Percentiles rank a stretch among this genome's conserved stretches.
Evolutionary conservation across 2,329 filamentous ascomycete genomes (phyloP).

Genomic region (Clathrospora elynae): DNA sequence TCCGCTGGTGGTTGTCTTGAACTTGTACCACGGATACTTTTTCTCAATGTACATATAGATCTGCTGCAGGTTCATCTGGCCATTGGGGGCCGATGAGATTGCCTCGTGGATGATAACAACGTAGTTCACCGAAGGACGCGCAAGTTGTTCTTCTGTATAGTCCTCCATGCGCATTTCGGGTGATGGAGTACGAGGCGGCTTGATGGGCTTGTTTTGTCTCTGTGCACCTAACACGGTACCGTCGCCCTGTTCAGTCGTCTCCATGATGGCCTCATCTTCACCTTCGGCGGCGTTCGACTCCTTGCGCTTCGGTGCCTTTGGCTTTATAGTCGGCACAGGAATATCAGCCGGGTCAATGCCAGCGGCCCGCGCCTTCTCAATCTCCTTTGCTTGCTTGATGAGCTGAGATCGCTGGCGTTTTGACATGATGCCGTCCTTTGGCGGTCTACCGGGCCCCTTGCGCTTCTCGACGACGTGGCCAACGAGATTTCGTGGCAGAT

Average conservation of each 20-base stretch:
- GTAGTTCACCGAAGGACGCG: constrained; percentile 69
- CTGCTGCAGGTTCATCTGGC: constrained; percentile 67
- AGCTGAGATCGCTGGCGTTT: constrained; percentile 72
- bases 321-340: constrained; percentile 41
- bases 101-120: constrained; percentile 68
- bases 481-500: constrained; percentile 43
- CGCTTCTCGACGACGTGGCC: constrained; percentile 63
- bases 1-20: constrained; percentile 62
- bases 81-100: constrained; percentile 60
- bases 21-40: constrained; percentile 68
- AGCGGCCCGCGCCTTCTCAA: constrained; percentile 47
- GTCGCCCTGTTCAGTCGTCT: constrained; percentile 48
- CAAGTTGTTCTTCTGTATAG: constrained; percentile 74
- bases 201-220: constrained; percentile 54
- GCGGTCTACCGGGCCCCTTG: constrained; percentile 78
- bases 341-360: constrained; percentile 47
- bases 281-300: constrained; percentile 46
- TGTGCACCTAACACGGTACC: constrained; percentile 47
- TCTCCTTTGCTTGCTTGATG: constrained; percentile 63
- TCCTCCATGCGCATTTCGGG: constrained; percentile 67
- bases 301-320: constrained; percentile 44
- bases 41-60: constrained; percentile 68
- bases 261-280: constrained; percentile 42
- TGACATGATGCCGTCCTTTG: constrained; percentile 83
- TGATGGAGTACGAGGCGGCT: constrained; percentile 61